phyloP scores from a whole-genome alignment of 169 alveolate species.

The Plasmodium yoelii region DNA sequence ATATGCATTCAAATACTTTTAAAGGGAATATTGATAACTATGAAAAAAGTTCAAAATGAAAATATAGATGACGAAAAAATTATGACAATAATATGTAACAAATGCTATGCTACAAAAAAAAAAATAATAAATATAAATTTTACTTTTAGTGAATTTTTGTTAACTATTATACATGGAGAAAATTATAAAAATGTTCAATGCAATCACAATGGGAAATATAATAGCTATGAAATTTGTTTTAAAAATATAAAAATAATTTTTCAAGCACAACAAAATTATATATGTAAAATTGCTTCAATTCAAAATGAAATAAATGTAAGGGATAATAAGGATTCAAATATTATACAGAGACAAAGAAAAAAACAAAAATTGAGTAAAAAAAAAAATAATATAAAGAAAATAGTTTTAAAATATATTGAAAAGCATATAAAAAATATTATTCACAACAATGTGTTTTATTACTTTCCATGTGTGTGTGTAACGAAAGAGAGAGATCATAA shows the following conservation, averaged over 20 bases:
- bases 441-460: slow-evolving; percentile 41
- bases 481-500: slow-evolving; percentile 5
- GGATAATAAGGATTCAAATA: background rate
- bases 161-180: slow-evolving; percentile 41
- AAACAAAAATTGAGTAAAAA: background rate
- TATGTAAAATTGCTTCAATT: slow-evolving; percentile 6
- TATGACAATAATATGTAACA: slow-evolving; percentile 46
- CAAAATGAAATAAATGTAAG: background rate
- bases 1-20: slow-evolving; percentile 65
- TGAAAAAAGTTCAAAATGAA: slow-evolving; percentile 41
- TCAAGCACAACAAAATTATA: slow-evolving; percentile 21
- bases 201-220: slow-evolving; percentile 41
- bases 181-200: slow-evolving; percentile 34
- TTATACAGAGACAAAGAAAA: background rate
- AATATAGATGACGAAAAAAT: slow-evolving; percentile 5
- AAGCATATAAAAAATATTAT: slow-evolving; percentile 39
- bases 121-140: slow-evolving; percentile 12
- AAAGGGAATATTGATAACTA: slow-evolving; percentile 21
- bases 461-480: slow-evolving; percentile 56
- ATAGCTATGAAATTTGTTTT: slow-evolving; percentile 36
- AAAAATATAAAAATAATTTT: slow-evolving; percentile 40
- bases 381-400: background rate
- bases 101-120: slow-evolving; percentile 31
- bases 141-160: slow-evolving; percentile 43
- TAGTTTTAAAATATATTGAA: slow-evolving; percentile 28